Base-by-base conservation (phyloP, 2,329 filamentous ascomycete species). In the Rhytidhysteron rufulum region DNA sequence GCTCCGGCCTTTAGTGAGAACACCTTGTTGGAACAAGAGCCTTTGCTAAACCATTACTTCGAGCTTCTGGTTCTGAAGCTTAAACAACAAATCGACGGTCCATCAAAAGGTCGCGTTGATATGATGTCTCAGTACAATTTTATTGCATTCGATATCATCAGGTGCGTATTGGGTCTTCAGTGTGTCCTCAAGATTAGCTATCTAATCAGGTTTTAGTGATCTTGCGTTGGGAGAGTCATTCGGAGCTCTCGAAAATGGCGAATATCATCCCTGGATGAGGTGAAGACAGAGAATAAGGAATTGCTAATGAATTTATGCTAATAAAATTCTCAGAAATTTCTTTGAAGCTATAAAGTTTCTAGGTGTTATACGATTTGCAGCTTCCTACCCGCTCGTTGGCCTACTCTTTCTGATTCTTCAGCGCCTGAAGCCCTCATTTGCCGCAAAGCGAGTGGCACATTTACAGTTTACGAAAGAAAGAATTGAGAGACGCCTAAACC, bases 1-100 rank as follows among this genome's bases (percentile, higher is more conserved):
- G 49, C 62, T 0, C 58, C 63, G 40, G 66, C 58, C 0, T 71
- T 72, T 42, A 68, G 66, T 0, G 67, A 70, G 31, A 60, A 54
- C 20, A 58, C 64, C 2, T 34, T 73, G 16, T 50, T 54, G 4
- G 57, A 57, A 4, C 68, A 71, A 39, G 67, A 72, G 39, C 38
- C 51, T 1, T 27, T 64, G 4, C 42, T 68, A 37, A 43, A 57
- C 24, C 31, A 40, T 1, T 65, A 68, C 39, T 52, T 63, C 11
- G 53, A 60, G 24, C 46, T 64, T 4, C 48, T 69, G 9, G 50
- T 67, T 20, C 17, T 45, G 2, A 53, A 54, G 16, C 45, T 70
- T 4, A 49, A 43, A 42, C 58, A 54, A 47, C 42, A 56, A 25
- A 40, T 29, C 5, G 13, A 33, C 6, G 31, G 31, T 8, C 25